Evolutionary conservation across 2,329 filamentous ascomycete genomes (phyloP), one percentile per base, ranked within the genome.

Genomic region (Phaeosphaeriaceae sp.): DNA sequence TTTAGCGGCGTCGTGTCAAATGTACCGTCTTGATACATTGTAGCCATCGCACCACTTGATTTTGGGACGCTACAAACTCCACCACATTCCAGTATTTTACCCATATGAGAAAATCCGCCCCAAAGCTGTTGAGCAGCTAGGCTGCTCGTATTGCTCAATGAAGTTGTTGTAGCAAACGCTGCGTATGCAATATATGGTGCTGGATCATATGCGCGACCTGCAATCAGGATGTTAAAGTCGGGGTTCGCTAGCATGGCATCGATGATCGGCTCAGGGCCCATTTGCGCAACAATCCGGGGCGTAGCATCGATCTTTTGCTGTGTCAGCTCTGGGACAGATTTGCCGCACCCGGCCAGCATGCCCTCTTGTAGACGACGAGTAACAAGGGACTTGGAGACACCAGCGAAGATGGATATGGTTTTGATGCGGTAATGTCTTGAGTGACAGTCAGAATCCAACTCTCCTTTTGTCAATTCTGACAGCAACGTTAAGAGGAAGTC

Each of bases 61-160:
- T 83, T 83, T 0, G 81, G 81, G 0, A 68, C 61, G 0, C 79
- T 75, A 55, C 80, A 83, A 1, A 72, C 55, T 0, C 56, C 75
- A 8, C 80, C 81, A 16, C 81, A 83, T 54, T 83, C 81, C 65
- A 83, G 72, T 8, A 83, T 79, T 67, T 84, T 83, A 7, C 81
- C 82, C 79, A 83, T 81, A 55, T 83, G 79, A 11, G 55, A 26
- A 18, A 58, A 55, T 15, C 52, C 60, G 3, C 58, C 60, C 47
- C 54, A 60, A 2, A 61, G 13, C 2, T 30, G 23, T 33, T 56
- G 48, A n/a, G 37, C 47, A 16, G 38, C 32, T 3, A 37, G 38
- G 3, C 39, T 36, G 3, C 47, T 15, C 2, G 52, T 58, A 8
- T 52, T n/a, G 9, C 39, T 23, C 6, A 53, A 28, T 1, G 33